Base-by-base conservation (phyloP, 1,139 yeast genomes). In the Yamadazyma friedrichii region DNA sequence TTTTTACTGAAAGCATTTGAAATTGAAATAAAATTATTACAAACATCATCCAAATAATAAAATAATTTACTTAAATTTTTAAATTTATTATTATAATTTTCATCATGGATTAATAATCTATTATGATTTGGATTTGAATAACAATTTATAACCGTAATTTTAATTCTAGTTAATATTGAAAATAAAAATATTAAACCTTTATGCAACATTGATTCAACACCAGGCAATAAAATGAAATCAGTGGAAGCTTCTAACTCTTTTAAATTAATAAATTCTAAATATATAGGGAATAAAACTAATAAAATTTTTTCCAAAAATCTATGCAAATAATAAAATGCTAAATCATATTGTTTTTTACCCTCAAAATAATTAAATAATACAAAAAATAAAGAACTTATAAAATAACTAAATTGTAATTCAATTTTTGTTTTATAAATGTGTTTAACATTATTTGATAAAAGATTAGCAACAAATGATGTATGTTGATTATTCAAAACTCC, bases 201-300 rank as follows among this genome's bases (percentile, higher is more conserved):
- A 40, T 68, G 74, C 24, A 67, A 52, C 52, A 64, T 51, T 9
- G 55, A 43, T 44, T 64, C 62, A 12, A 67, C 39, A 4, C 62
- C 50, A 2, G 75, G 74, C 38, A 62, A 66, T 44, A 71, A 49
- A 6, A 68, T 51, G 37, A 69, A 56, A 45, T 67, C 73, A 1
- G 71, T 56, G 2, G 56, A 53, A 59, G 69, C 47, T 55, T 58
- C 25, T 41, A 42, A 24, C 47, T 41, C 61, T 53, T 39, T 43
- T 40, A 39, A 62, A 51, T 38, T 41, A 4, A 45, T 24, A 34
- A 70, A 51, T 26, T 56, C 55, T 40, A 58, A 55, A 39, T 61
- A 53, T 9, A 55, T 52, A 6, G 71, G 70, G 20, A 67, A 47
- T 36, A 67, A 54, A 24, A 66, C 73, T 15, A 58, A 50, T 38